A percentile compares a stretch with the other conserved stretches of the same genome.
Evolutionary conservation across 345 rosid genomes (phyloP).

Genomic region (Dipteronia sinensis): DNA sequence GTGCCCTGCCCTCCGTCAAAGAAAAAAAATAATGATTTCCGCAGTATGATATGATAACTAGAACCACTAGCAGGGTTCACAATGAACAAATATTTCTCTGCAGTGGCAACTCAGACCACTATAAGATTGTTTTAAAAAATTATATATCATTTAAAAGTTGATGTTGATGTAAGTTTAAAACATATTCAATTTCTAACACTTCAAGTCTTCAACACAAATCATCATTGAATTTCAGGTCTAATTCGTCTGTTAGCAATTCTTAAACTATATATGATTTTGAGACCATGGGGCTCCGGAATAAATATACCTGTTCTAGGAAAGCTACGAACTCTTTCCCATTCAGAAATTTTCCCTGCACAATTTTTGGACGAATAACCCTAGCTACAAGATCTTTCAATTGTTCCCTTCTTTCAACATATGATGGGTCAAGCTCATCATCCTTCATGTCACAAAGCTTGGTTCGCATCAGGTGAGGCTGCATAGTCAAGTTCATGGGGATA

Average conservation of each 20-base stretch:
- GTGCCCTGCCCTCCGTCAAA: background rate
- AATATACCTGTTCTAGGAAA: slow-evolving; percentile 85
- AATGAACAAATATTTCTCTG: too few species aligned
- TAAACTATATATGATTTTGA: slow-evolving; percentile 3
- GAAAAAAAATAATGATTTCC: background rate
- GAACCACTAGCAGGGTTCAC: background rate
- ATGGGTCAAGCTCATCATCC: slow-evolving; percentile 87
- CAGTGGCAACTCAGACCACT: background rate
- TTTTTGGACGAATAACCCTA: slow-evolving; percentile 81
- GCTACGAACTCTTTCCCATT: slow-evolving; percentile 92
- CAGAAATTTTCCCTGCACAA: slow-evolving; percentile 85
- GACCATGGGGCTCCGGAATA: background rate
- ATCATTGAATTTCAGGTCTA: background rate
- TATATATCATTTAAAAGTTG: background rate
- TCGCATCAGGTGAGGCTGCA: slow-evolving; percentile 90
- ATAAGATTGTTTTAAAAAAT: background rate
- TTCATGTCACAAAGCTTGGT: slow-evolving; percentile 97
- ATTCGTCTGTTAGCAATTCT: slow-evolving; percentile 4
- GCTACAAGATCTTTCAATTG: slow-evolving; percentile 79
- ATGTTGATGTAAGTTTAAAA: background rate
- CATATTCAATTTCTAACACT: background rate
- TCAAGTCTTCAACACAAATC: background rate
- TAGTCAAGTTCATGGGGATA: slow-evolving; percentile 25
- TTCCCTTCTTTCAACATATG: slow-evolving; percentile 78
- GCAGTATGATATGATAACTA: background rate